phyloP scores from a whole-genome alignment of 2,329 filamentous ascomycete genomes.

The Paradendryphiella salina region DNA sequence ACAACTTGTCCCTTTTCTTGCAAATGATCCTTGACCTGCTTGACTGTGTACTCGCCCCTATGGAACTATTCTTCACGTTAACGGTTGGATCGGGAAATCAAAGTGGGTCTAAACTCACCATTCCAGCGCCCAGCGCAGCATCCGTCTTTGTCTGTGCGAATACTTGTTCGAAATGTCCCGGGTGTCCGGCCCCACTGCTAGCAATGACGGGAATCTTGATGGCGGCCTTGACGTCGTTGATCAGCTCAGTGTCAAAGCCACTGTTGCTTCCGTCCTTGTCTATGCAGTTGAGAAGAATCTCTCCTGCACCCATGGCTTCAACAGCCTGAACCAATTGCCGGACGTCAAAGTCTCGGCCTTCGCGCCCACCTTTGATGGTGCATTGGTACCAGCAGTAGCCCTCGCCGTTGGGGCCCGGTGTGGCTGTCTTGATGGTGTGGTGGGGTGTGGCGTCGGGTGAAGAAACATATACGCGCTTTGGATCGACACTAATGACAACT shows the following conservation, averaged over 20 bases:
- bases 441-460: conserved; percentile 70
- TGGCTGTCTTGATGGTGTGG: conserved; percentile 72
- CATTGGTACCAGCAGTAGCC: conserved; percentile 94
- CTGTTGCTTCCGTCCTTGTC: conserved; percentile 94
- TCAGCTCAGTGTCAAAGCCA: conserved; percentile 92
- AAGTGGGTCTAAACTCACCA: conserved; percentile 58
- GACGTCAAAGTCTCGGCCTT: conserved; percentile 92
- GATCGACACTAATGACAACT: conserved; percentile 93
- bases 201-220: conserved; percentile 94
- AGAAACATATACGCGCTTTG: conserved; percentile 82
- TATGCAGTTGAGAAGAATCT: conserved; percentile 96
- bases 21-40: conserved; percentile 87
- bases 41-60: conserved; percentile 89
- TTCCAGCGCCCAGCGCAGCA: conserved; percentile 91
- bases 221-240: conserved; percentile 82
- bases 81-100: background rate
- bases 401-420: conserved; percentile 75
- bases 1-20: conserved; percentile 72
- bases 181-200: conserved; percentile 86
- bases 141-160: conserved; percentile 85
- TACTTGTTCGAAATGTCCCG: conserved; percentile 86
- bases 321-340: conserved; percentile 85
- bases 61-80: conserved; percentile 67
- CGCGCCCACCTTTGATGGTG: conserved; percentile 92
- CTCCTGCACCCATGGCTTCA: conserved; percentile 92